phyloP scores from a whole-genome alignment of 148 eudicot genomes.

The Bassia scoparia region DNA sequence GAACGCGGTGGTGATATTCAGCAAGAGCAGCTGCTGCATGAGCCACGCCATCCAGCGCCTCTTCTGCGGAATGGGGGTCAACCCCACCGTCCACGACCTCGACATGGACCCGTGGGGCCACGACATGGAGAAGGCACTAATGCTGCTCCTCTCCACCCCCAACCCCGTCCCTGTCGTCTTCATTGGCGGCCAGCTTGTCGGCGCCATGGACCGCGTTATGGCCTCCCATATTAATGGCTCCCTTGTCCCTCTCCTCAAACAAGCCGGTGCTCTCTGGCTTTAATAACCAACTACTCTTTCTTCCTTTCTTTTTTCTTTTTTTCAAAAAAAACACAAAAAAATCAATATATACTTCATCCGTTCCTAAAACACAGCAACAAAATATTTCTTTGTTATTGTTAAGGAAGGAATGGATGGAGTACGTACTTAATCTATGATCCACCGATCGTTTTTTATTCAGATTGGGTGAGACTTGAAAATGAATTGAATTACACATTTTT shows the following conservation, averaged over 20 bases:
- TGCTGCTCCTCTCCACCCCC: conserved; percentile 27
- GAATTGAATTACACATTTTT: not conserved
- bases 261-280: conserved; percentile 70
- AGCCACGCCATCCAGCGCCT: conserved; percentile 61
- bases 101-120: conserved; percentile 33
- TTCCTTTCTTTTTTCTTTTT: not conserved
- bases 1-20: conserved; percentile 67
- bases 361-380: too few relatives aligned
- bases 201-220: conserved; percentile 67
- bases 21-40: conserved; percentile 65
- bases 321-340: too few relatives aligned
- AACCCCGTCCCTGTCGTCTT: conserved; percentile 51
- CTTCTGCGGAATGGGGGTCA: conserved; percentile 65
- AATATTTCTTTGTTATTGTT: too few relatives aligned
- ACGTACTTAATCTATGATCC: too few relatives aligned
- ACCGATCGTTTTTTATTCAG: not conserved
- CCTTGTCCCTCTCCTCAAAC: conserved; percentile 68
- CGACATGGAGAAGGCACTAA: conserved; percentile 30
- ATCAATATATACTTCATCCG: too few relatives aligned
- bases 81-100: conserved; percentile 61
- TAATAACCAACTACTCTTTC: not conserved
- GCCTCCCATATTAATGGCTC: conserved; percentile 67
- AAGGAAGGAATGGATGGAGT: too few relatives aligned
- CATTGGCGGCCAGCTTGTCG: conserved; percentile 62
- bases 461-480: not conserved